Base-by-base conservation (phyloP, 2,329 filamentous ascomycete species). In the Xylariaceae sp. region DNA sequence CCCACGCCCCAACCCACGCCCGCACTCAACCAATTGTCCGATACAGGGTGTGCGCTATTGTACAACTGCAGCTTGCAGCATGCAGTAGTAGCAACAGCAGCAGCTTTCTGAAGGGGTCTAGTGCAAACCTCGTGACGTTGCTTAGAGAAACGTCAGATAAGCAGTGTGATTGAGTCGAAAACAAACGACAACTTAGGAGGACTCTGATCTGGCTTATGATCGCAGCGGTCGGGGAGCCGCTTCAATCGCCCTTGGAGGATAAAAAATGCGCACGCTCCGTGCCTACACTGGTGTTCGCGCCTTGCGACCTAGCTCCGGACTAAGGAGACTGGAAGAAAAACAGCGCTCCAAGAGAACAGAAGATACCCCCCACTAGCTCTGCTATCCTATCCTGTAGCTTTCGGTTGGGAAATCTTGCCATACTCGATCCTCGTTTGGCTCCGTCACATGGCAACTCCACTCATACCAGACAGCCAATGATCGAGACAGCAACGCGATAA, bases 1-100 rank as follows among this genome's bases (percentile, higher is more conserved):
- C 62, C 65, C 63, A 64, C 64, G 62, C 57, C 54, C 36, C 56
- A 48, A 44, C 55, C 40, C 33, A 30, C 62, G 60, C 56, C 57
- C 60, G 40, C 55, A 44, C 30, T 50, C 43, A 46, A 43, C 55
- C 55, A 55, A 60, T 58, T 60, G 55, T 58, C 57, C 50, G 48
- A 57, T n/a, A 55, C 26, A 35, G 30, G 43, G 32, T 33, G 39
- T 36, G 24, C 41, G 5, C 45, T 27, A 36, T 51, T 43, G 27
- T 53, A 15, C 30, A 32, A 35, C 44, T 40, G 58, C 55, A 45
- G 58, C 27, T 46, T 33, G 30, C 35, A 45, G 9, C 18, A n/a
- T 3, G n/a, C n/a, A 32, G 18, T 15, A 39, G 35, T 18, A n/a
- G 49, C 41, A 49, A 35, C 30, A 42, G 35, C 42, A 21, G 18